A percentile compares a stretch with the other conserved stretches of the same genome.
These are phyloP conservation scores for Nemania sp. DNA, from an alignment of 2,329 filamentous ascomycete genomes.

Conservation along the genomic window DNA sequence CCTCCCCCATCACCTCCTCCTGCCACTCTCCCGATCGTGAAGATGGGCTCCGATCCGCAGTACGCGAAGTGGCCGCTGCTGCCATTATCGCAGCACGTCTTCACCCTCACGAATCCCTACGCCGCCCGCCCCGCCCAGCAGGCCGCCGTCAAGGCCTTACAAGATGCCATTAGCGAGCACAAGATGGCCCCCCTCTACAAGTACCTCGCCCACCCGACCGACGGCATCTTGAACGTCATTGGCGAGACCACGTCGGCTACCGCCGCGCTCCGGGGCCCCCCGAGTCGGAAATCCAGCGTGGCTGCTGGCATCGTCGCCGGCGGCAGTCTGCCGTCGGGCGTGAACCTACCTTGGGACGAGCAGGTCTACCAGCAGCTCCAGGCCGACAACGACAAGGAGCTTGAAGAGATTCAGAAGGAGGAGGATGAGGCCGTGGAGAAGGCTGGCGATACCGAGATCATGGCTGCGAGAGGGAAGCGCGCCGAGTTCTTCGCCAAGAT, in stretches of 20 bases:
- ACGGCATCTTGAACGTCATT: conserved; percentile 78
- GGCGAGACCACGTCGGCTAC: conserved; percentile 64
- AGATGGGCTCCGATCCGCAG: conserved; percentile 80
- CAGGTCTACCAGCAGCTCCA: conserved; percentile 77
- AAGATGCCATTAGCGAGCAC: conserved; percentile 81
- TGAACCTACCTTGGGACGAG: conserved; percentile 89
- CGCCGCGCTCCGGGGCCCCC: conserved; percentile 57
- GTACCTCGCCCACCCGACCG: conserved; percentile 79
- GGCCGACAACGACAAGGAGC: conserved; percentile 77
- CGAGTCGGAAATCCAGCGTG: conserved; percentile 67
- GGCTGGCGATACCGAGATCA: conserved; percentile 93
- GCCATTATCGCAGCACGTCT: conserved; percentile 82
- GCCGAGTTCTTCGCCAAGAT: conserved; percentile 96
- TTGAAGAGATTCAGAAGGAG: conserved; percentile 79
- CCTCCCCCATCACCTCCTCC: not conserved
- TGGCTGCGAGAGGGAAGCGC: conserved; percentile 89
- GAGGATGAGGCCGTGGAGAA: conserved; percentile 95
- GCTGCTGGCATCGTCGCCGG: conserved; percentile 76
- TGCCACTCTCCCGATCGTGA: conserved; percentile 34
- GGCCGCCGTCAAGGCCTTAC: conserved; percentile 71
- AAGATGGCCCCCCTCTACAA: conserved; percentile 89
- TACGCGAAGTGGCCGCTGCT: conserved; percentile 85
- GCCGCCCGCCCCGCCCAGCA: conserved; percentile 70
- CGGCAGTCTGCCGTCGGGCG: conserved; percentile 64
- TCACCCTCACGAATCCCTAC: conserved; percentile 81